Base-by-base conservation (phyloP, 2,329 filamentous ascomycete genomes). In the Alternaria rosae region DNA sequence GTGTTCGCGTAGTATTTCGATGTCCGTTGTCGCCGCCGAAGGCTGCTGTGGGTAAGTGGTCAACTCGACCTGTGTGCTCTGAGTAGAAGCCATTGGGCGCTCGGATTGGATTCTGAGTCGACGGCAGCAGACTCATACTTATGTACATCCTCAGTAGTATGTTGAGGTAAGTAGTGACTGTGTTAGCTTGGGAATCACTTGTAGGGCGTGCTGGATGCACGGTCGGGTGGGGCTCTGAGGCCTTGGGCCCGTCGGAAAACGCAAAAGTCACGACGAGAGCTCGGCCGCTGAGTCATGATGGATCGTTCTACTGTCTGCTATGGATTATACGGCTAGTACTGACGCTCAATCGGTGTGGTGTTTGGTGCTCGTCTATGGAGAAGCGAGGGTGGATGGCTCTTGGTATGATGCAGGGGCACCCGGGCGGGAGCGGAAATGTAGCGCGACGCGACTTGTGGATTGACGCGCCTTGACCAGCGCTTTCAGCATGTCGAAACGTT, bases 131-230 rank as follows among this genome's bases (percentile, higher is more conserved):
- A 35, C 11, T 45, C 38, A 21, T 26, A 12, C 25, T 59, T 62
- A 42, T 54, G 38, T 53, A 41, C 17, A 21, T 35, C 10, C 6
- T 30, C 8, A 13, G 23, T 26, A 6, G 20, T 52, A 26, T 30
- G 45, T 56, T 25, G 35, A 35, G 23, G 35, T 45, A 45, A 47
- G 7, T 59, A 26, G 42, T 42, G n/a, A 51, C 17, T 35, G 15
- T 21, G 48, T 48, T 57, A 53, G 51, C 41, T 42, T 54, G 20
- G 23, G 7, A 53, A 57, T 69, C 65, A 67, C 26, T 25, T 21
- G 59, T 65, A 73, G 70, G 70, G 70, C 70, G 69, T 32, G 56
- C 45, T 61, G 55, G 61, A 64, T 66, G 42, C 54, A 38, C 25
- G 48, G 48, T 20, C 32, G 5, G 20, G 54, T 50, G 59, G 59